Base-by-base conservation (phyloP, 164 flowering plant genomes). In the Vitis cinerea region DNA sequence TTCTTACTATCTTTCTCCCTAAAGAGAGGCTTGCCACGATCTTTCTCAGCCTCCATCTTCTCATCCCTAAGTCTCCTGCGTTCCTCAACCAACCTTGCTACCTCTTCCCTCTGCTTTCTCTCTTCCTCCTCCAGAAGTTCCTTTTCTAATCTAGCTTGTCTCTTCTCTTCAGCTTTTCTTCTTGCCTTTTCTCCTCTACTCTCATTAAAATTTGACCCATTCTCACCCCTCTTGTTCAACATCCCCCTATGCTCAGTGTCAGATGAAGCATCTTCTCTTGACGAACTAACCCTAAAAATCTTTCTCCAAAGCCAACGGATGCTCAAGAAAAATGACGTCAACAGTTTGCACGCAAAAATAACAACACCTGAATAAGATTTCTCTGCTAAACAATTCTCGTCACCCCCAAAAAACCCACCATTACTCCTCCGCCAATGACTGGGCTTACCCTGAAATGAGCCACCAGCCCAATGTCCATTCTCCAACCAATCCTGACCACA, bases 121-220 rank as follows among this genome's bases (percentile, higher is more conserved):
- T 94, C 99, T 81, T 94, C 99, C 79, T 91, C 95, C 80, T 92
- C 99, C 79, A 86, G 71, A 64, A 87, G 83, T 74, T 94, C 99
- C 80, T 79, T 94, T 81, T 91, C 97, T 78, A 92, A 64, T 80
- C 97, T 90, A 78, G 99, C 99, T 60, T 85, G 95, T 74, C 93
- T 86, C 83, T 85, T 94, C 82, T 94, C 99, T 78, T 94, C 99
- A 71, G 99, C 98, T 80, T 94, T 94, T 74, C 98, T 81, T 8
- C 96, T 91, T 19, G 99, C 97, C 76, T 88, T 90, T 77, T 92
- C 97, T 29, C 82, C 89, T 83, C 81, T 87, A 74, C 94, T 94
- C 81, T 92, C 95, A 54, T 77, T 74, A 65, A 71, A 75, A 72
- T 74, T 79, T 0, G 50, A 64, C 16, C 87, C 97, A 86, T 83